These are phyloP conservation scores for Starmera caribaea DNA, from an alignment of 805 yeast species.

Conservation along the genomic window DNA sequence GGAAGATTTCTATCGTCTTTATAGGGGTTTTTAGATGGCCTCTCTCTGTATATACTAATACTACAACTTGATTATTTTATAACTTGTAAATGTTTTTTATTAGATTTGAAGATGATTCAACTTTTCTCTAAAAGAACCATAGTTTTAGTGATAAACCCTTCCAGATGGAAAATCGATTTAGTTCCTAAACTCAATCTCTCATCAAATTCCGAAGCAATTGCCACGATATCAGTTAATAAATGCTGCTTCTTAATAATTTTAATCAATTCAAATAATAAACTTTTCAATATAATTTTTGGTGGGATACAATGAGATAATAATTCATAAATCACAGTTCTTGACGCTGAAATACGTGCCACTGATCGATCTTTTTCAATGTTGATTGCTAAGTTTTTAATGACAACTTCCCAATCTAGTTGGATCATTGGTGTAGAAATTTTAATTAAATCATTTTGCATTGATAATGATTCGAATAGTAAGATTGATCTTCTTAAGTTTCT, in stretches of 20 bases:
- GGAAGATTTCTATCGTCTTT: conserved; percentile 44
- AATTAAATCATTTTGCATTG: conserved; percentile 54
- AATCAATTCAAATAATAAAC: conserved; percentile 38
- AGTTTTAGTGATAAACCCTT: conserved; percentile 83
- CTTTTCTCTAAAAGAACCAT: conserved; percentile 63
- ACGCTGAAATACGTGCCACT: conserved; percentile 44
- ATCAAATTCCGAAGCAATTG: conserved; percentile 60
- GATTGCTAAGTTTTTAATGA: conserved; percentile 54
- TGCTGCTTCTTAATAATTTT: conserved; percentile 14
- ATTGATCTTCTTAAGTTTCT: conserved; percentile 75
- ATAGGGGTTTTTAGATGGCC: conserved; percentile 43
- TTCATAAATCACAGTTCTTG: conserved; percentile 70
- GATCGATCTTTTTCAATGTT: conserved; percentile 52
- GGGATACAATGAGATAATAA: conserved; percentile 91
- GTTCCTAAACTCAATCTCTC: conserved; percentile 80
- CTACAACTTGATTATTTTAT: neutral
- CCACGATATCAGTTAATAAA: conserved; percentile 39
- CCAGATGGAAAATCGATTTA: conserved; percentile 88
- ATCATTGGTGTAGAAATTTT: conserved; percentile 41
- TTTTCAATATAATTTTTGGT: conserved; percentile 67
- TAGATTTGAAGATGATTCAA: too few species aligned
- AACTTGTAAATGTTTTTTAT: neutral
- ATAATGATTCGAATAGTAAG: conserved; percentile 72
- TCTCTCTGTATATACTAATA: neutral
- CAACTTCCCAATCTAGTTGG: conserved; percentile 85